Percentiles rank a stretch among this genome's conserved stretches.
Conservation (phyloP, 768 basidiomycete species). For the Sarcomyxa edulis region DNA sequence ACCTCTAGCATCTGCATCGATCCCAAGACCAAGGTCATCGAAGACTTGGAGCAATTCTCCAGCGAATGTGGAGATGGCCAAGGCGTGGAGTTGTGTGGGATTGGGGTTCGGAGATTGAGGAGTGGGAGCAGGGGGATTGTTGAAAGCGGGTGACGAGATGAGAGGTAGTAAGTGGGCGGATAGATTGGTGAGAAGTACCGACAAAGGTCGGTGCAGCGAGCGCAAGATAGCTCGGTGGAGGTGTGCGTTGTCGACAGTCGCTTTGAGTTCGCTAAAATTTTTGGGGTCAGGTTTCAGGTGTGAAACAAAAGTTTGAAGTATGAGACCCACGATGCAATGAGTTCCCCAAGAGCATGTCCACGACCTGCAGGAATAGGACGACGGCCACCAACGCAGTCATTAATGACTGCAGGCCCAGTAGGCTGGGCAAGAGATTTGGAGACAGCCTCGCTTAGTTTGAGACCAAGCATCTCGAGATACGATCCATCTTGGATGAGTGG, state of each 20-base stretch:
- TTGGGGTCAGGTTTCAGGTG: conserved; percentile 3
- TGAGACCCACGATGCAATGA: conserved; percentile 64
- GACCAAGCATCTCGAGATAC: conserved; percentile 69
- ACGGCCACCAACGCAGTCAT: conserved; percentile 59
- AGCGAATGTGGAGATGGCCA: conserved; percentile 63
- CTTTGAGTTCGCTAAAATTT: conserved; percentile 59
- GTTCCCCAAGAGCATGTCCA: conserved; percentile 56
- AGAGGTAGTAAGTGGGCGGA: conserved; percentile 64
- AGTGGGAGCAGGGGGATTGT: conserved; percentile 43
- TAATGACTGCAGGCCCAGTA: conserved; percentile 40
- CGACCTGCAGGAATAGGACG: conserved; percentile 72
- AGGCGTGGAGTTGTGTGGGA: conserved; percentile 64
- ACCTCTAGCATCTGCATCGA: conserved; percentile 53
- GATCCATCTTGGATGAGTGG: conserved; percentile 71
- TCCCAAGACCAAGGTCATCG: conserved; percentile 59
- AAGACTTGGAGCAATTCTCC: conserved; percentile 71
- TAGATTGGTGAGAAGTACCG: conserved; percentile 66
- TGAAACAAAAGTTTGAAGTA: conserved; percentile 6
- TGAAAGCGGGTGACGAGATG: conserved; percentile 60
- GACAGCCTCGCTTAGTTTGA: conserved; percentile 78
- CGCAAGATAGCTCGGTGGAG: conserved; percentile 67
- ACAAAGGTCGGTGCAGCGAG: conserved; percentile 70
- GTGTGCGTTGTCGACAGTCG: conserved; percentile 57
- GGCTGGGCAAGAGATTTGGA: conserved; percentile 72
- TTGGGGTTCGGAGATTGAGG: conserved; percentile 49